These are phyloP conservation scores for Apophysomyces elegans DNA, from an alignment of 371 early-diverging fungal species.

Conservation along the genomic window DNA sequence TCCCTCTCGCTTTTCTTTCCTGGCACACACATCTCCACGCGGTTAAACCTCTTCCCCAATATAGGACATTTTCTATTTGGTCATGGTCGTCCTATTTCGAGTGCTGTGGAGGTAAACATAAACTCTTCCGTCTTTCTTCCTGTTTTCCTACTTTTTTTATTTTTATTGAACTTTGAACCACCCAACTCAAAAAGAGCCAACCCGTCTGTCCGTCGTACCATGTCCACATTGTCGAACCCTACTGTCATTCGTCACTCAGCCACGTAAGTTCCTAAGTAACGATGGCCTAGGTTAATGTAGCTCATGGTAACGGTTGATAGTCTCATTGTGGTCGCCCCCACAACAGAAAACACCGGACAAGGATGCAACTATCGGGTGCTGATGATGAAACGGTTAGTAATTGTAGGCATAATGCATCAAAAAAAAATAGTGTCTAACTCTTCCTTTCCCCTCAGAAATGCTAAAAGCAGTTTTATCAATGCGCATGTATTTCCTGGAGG, in stretches of 20 bases:
- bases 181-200: not conserved
- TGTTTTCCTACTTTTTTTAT: not conserved
- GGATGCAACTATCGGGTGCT: constrained; percentile 59
- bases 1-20: no score
- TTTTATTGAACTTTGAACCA: no score
- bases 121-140: not conserved
- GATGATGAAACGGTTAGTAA: constrained; percentile 57
- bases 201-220: not conserved
- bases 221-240: not conserved
- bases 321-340: constrained; percentile 58
- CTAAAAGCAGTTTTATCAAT: constrained; percentile 57
- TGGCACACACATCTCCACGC: no score
- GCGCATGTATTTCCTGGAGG: constrained; percentile 70
- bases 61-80: not conserved
- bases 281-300: no score
- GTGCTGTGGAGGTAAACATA: not conserved
- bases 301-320: constrained; percentile 15
- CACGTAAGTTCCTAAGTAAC: constrained; percentile 19
- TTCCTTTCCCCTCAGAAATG: constrained; percentile 36
- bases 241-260: constrained; percentile 32
- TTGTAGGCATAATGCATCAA: no score
- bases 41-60: no score
- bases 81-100: not conserved
- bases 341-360: constrained; percentile 24
- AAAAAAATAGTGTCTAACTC: no score